These are phyloP conservation scores for Ananas comosus DNA, from an alignment of 176 grass and related monocot genomes.

Conservation along the genomic window DNA sequence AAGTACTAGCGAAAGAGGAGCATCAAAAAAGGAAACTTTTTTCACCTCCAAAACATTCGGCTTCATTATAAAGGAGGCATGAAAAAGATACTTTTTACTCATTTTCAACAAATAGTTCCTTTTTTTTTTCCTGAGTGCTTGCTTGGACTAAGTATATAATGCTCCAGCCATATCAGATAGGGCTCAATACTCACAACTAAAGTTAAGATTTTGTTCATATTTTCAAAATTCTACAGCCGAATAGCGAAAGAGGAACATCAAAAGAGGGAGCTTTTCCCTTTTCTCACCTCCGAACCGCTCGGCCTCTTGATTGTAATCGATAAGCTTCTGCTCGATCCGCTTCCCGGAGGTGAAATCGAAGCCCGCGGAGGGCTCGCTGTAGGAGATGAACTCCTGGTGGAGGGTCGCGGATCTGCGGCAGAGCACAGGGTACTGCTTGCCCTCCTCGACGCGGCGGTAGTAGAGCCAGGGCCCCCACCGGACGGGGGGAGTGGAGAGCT, in stretches of 20 bases:
- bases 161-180: too few species aligned
- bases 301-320: constrained; percentile 88
- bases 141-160: too few species aligned
- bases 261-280: constrained; percentile 2
- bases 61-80: constrained; percentile 13
- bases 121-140: too few species aligned
- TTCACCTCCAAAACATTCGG: constrained; percentile 76
- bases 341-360: constrained; percentile 83
- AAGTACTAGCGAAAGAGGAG: too few species aligned
- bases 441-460: constrained; percentile 77
- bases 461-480: constrained; percentile 83
- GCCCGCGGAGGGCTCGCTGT: constrained; percentile 70
- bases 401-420: constrained; percentile 60
- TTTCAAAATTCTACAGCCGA: too few species aligned
- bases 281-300: constrained; percentile 77
- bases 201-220: too few species aligned
- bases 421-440: constrained; percentile 79
- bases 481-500: constrained; percentile 54
- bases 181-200: too few species aligned
- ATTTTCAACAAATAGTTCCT: too few species aligned
- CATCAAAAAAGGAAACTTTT: constrained; percentile 8
- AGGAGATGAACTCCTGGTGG: constrained; percentile 65
- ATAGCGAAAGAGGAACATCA: not conserved
- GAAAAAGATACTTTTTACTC: too few species aligned
- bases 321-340: constrained; percentile 80